phyloP scores from a whole-genome alignment of 345 rosid species.

The Chamaenerion angustifolium region DNA sequence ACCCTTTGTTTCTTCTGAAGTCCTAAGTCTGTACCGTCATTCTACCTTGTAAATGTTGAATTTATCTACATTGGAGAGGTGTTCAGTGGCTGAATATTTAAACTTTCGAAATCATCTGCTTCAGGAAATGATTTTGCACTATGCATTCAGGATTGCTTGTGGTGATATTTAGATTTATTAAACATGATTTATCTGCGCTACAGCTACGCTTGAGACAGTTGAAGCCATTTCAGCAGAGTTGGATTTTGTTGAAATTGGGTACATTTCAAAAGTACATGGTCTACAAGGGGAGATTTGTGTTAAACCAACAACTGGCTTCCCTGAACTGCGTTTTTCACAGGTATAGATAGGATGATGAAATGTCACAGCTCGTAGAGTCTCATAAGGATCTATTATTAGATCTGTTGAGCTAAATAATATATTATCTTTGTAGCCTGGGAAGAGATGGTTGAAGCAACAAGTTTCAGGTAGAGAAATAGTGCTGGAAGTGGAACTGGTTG shows the following conservation, averaged over 20 bases:
- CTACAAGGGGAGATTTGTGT: slow-evolving; percentile 68
- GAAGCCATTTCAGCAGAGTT: slow-evolving; percentile 24
- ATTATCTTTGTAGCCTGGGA: slow-evolving; percentile 45
- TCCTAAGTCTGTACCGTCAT: too few relatives aligned
- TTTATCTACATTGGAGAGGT: too few relatives aligned
- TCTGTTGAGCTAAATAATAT: slow-evolving; percentile 1
- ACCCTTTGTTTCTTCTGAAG: too few relatives aligned
- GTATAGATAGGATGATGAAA: slow-evolving; percentile 13
- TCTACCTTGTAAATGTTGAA: too few relatives aligned
- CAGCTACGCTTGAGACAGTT: slow-evolving; percentile 37
- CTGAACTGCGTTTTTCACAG: slow-evolving; percentile 62
- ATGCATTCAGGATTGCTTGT: background rate
- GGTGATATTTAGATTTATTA: background rate
- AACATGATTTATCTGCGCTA: slow-evolving; percentile 1
- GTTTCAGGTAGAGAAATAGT: slow-evolving; percentile 44
- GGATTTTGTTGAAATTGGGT: slow-evolving; percentile 65
- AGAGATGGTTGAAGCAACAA: slow-evolving; percentile 72
- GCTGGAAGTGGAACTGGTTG: slow-evolving; percentile 61
- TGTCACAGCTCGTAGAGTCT: background rate
- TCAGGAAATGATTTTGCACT: too few relatives aligned
- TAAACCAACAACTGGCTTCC: slow-evolving; percentile 73
- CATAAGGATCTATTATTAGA: background rate
- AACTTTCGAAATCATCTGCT: background rate
- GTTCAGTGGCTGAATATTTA: background rate
- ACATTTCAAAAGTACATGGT: slow-evolving; percentile 63